Evolutionary conservation across 1,284 basidiomycete genomes (phyloP).

Genomic region (Cystobasidiaceae sp.): DNA sequence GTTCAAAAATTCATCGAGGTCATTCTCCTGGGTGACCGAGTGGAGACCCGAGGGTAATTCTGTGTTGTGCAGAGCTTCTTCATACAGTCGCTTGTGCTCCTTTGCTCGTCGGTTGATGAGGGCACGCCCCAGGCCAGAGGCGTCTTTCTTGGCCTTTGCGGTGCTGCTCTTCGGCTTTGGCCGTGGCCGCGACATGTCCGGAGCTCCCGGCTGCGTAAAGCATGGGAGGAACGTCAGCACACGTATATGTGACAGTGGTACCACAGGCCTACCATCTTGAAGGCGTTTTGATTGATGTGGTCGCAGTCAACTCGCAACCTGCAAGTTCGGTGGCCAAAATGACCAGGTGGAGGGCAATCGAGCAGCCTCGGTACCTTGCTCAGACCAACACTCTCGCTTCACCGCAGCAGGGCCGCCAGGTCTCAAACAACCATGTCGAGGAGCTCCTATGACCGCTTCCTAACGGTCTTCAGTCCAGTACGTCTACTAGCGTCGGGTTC

Average conservation of each 20-base stretch:
- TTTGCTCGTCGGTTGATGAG: conserved; percentile 83
- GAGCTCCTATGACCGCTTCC: conserved; percentile 46
- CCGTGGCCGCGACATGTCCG: conserved; percentile 19
- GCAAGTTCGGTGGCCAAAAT: too few species aligned
- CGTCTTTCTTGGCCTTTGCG: conserved; percentile 29
- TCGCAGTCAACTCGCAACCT: too few species aligned
- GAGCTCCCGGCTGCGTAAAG: conserved; percentile 10
- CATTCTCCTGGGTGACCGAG: conserved; percentile 92
- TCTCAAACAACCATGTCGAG: conserved; percentile 16
- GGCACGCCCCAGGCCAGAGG: conserved; percentile 70
- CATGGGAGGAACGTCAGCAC: neutral
- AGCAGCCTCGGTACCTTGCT: too few species aligned
- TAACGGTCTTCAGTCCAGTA: conserved; percentile 52
- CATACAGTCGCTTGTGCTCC: conserved; percentile 57
- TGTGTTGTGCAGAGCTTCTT: conserved; percentile 61
- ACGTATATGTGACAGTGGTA: too few species aligned
- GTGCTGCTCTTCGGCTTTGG: conserved; percentile 22
- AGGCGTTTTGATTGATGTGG: too few species aligned
- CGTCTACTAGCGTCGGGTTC: conserved; percentile 42
- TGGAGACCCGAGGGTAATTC: conserved; percentile 71
- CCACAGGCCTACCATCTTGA: too few species aligned
- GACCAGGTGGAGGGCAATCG: too few species aligned
- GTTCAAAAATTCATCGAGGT: conserved; percentile 92
- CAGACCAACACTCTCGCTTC: too few species aligned
- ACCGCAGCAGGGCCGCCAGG: neutral